Conservation (phyloP, 2,329 filamentous ascomycete genomes). For the Rhynchosporium graminicola region DNA sequence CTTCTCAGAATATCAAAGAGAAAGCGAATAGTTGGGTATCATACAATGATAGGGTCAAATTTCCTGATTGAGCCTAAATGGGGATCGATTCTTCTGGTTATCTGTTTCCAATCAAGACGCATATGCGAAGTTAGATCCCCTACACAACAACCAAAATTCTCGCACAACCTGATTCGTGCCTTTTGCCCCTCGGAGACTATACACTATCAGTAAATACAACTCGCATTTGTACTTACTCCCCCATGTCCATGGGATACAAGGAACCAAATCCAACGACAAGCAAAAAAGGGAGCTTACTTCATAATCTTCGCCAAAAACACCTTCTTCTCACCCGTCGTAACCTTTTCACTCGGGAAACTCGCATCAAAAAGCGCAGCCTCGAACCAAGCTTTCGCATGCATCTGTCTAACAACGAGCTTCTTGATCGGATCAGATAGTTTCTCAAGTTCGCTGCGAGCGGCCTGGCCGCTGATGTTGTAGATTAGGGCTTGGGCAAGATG, state of each 20-base stretch:
- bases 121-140: slow-evolving; percentile 62
- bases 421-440: slow-evolving; percentile 70
- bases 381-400: slow-evolving; percentile 61
- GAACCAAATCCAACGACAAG: neutral
- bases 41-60: no score
- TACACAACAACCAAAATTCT: slow-evolving; percentile 72
- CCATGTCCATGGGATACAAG: neutral
- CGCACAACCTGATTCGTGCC: slow-evolving; percentile 67
- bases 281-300: slow-evolving; percentile 48
- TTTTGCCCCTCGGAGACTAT: slow-evolving; percentile 62
- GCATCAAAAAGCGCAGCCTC: slow-evolving; percentile 56
- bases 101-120: slow-evolving; percentile 46
- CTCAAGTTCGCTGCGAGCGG: slow-evolving; percentile 71
- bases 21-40: no score
- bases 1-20: no score
- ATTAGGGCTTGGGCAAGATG: slow-evolving; percentile 60
- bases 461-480: slow-evolving; percentile 67
- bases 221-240: neutral
- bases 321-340: slow-evolving; percentile 59
- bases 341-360: slow-evolving; percentile 56
- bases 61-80: no score
- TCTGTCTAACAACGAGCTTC: slow-evolving; percentile 61
- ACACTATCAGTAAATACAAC: slow-evolving; percentile 1
- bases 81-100: no score
- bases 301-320: slow-evolving; percentile 67